Base-by-base conservation (phyloP, 2,329 filamentous ascomycete species). In the Raffaelea deltoideospora region DNA sequence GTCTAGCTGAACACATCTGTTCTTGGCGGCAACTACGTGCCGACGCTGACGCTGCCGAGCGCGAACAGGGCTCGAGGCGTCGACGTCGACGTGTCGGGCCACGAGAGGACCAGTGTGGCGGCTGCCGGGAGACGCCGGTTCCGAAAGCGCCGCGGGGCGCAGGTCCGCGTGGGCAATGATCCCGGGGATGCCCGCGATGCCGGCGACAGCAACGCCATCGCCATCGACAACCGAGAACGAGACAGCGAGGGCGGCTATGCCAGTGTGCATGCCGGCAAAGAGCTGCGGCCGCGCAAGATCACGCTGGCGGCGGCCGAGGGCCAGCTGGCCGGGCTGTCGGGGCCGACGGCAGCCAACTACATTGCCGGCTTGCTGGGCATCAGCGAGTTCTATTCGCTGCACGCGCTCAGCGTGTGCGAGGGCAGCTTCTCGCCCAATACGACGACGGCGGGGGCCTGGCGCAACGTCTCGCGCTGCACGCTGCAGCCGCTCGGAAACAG, bases 1-100 rank as follows among this genome's bases (percentile, higher is more conserved):
- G n/a, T n/a, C n/a, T n/a, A 61, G 58, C 52, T 63, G 41, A 61
- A 63, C 49, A 58, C 58, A 39, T 59, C 59, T 15, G 46, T 48
- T 13, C 54, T 63, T 24, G 60, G 58, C 21, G 52, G 57, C 30
- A 53, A 58, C 35, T 50, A 60, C 15, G 43, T 62, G 22, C 47
- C 52, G 10, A 48, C 45, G 1, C 42, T 44, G n/a, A n/a, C 17
- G 38, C 33, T 33, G n/a, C 19, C 33, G 26, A 43, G 48, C 3
- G 29, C 45, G 11, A 19, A 21, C 4, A 13, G 18, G 6, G 21
- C 14, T 4, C 27, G 34, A 6, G 27, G 11, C 11, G 26, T 32
- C 7, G 9, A 31, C 17, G 17, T 7, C 28, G 28, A 28, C 26
- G n/a, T 14, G 6, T 8, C 32, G 30, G 14, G 24, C 24, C 24